These are phyloP conservation scores for Sphagnum magellanicum DNA, from an alignment of 228 moss, liverwort and hornwort species.

Conservation along the genomic window DNA sequence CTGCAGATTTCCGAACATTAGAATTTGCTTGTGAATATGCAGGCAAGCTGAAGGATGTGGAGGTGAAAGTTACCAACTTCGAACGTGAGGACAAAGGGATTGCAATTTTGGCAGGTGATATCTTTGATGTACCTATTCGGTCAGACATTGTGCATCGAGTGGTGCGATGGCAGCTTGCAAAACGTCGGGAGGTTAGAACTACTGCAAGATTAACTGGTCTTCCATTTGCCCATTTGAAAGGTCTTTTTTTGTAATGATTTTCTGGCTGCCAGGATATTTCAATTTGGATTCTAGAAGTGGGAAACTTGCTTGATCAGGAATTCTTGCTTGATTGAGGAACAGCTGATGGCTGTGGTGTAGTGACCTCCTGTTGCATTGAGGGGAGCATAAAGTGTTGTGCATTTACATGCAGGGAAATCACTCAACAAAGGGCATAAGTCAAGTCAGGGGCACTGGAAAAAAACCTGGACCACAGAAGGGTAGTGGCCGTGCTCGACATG, in stretches of 20 bases:
- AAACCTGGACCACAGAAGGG: slow-evolving; percentile 90
- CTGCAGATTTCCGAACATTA: background rate
- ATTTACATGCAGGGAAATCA: slow-evolving; percentile 56
- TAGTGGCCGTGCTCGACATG: slow-evolving; percentile 79
- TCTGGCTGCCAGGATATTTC: too few relatives aligned
- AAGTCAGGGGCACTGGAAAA: slow-evolving; percentile 86
- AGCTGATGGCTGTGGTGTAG: too few relatives aligned
- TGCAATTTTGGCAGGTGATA: slow-evolving; percentile 68
- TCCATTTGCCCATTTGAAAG: too few relatives aligned
- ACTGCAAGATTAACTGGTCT: too few relatives aligned
- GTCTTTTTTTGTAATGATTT: too few relatives aligned
- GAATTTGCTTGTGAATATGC: background rate
- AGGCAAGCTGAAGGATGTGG: slow-evolving; percentile 67
- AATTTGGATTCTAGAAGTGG: too few relatives aligned
- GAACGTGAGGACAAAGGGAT: slow-evolving; percentile 69
- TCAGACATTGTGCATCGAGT: slow-evolving; percentile 91
- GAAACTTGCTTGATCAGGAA: too few relatives aligned
- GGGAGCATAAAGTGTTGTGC: too few relatives aligned
- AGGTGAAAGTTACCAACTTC: slow-evolving; percentile 77
- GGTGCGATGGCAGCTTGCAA: slow-evolving; percentile 93
- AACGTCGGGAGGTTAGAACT: slow-evolving; percentile 69
- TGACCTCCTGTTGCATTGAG: too few relatives aligned
- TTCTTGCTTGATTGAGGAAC: too few relatives aligned
- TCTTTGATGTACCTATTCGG: slow-evolving; percentile 91
- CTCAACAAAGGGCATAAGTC: slow-evolving; percentile 71